phyloP scores from a whole-genome alignment of 2,329 filamentous ascomycete species.

The Dactylellina cionopaga region DNA sequence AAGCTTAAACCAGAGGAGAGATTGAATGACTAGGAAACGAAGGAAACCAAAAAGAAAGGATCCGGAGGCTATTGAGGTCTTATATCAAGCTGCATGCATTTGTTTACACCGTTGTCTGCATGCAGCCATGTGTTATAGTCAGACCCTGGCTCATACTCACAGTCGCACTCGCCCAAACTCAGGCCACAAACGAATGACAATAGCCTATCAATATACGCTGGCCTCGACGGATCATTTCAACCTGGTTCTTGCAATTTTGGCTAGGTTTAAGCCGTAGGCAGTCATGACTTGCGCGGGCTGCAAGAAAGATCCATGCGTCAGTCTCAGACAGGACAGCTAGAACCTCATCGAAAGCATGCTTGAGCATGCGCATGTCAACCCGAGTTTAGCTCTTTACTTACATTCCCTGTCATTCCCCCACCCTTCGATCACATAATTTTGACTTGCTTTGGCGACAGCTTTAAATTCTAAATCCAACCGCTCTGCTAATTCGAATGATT shows the following conservation, averaged over 20 bases:
- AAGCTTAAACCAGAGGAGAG: no score
- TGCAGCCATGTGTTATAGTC: conserved; percentile 23
- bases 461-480: neutral
- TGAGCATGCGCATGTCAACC: neutral
- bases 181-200: conserved; percentile 52
- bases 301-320: no score
- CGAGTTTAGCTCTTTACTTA: neutral
- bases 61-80: conserved; percentile 8
- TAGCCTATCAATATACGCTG: conserved; percentile 8
- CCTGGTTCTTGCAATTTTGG: neutral
- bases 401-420: conserved; percentile 2
- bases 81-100: conserved; percentile 19
- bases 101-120: neutral
- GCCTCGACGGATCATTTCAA: conserved; percentile 23
- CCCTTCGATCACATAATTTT: conserved; percentile 38
- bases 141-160: conserved; percentile 2
- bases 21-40: no score
- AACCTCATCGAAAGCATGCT: neutral
- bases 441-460: conserved; percentile 28
- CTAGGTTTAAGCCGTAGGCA: no score
- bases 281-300: no score
- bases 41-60: no score
- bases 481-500: no score
- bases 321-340: no score
- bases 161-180: conserved; percentile 5